phyloP scores from a whole-genome alignment of 352 stramenopile species.

The Globisporangium nunn region DNA sequence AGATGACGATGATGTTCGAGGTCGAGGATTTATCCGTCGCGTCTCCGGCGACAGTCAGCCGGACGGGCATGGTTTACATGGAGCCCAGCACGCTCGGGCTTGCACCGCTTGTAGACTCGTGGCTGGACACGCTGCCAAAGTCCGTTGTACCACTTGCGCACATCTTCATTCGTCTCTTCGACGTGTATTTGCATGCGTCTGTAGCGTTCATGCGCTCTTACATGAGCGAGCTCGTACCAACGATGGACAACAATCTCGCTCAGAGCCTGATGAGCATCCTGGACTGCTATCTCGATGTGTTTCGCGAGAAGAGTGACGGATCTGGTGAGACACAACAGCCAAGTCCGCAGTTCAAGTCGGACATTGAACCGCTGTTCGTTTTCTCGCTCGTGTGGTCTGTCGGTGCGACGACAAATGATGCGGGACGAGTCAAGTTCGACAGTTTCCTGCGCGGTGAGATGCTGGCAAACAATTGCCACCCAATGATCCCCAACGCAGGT shows the following conservation, averaged over 20 bases:
- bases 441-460: slow-evolving; percentile 86
- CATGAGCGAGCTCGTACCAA: slow-evolving; percentile 86
- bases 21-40: slow-evolving; percentile 92
- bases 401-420: slow-evolving; percentile 86
- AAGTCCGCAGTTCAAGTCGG: slow-evolving; percentile 60
- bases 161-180: slow-evolving; percentile 78
- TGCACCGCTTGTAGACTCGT: slow-evolving; percentile 85
- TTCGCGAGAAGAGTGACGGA: slow-evolving; percentile 43
- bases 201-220: slow-evolving; percentile 86
- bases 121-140: slow-evolving; percentile 72
- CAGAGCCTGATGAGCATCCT: slow-evolving; percentile 90
- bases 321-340: slow-evolving; percentile 39
- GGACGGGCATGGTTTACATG: slow-evolving; percentile 96
- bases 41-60: slow-evolving; percentile 91
- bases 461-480: slow-evolving; percentile 49
- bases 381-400: slow-evolving; percentile 92
- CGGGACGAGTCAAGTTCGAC: slow-evolving; percentile 83
- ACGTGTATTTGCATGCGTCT: slow-evolving; percentile 87
- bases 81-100: slow-evolving; percentile 89
- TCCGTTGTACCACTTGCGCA: slow-evolving; percentile 22
- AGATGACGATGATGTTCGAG: slow-evolving; percentile 98
- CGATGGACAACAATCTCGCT: slow-evolving; percentile 91
- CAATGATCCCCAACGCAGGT: slow-evolving; percentile 44
- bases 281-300: slow-evolving; percentile 85
- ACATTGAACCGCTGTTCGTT: slow-evolving; percentile 86